Base-by-base conservation (phyloP, 139 green algal genomes). In the Picochlorum sp. region DNA sequence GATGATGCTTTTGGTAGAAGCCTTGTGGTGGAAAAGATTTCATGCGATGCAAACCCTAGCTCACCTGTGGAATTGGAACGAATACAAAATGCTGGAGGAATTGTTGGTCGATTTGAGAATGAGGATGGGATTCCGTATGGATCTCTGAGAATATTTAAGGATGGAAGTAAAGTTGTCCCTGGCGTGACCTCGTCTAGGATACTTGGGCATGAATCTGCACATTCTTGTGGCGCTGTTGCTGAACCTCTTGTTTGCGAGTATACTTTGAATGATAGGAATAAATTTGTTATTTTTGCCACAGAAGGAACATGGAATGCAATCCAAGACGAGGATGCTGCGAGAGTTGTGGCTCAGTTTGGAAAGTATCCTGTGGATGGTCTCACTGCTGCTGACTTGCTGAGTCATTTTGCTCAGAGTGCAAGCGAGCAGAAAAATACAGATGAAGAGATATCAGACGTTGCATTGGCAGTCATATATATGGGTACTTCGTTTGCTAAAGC, bases 271-370 rank as follows among this genome's bases (percentile, higher is more conserved):
- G 45, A 63, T 10, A 60, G 67, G 1, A 79, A 82, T 59, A 52
- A 79, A 45, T 83, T 85, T 64, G n/a, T 86, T 61, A 71, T 90
- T n/a, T 38, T 89, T 71, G 84, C 70, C 6, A 83, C 78, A 6
- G 81, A 87, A 28, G 83, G 80, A 2, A 52, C 89, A 64, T 90
- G 82, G 80, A 78, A 90, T 61, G 78, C 87, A 41, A 77, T 89
- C 62, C 68, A 13, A 4, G 30, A 45, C 8, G 51, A 69, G 2
- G 66, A 80, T 52, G 63, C 78, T 51, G 79, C 70, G 5, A 76
- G 68, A 4, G 64, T 84, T 59, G 69, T 83, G 18, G 54, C 67
- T 44, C 56, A 57, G 30, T 83, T 74, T 60, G 18, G 41, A n/a
- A 20, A n/a, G 20, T 49, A 37, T 16, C 62, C 60, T 0, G 47